Evolutionary conservation across 2,329 filamentous ascomycete genomes (phyloP), one percentile per base, ranked within the genome.

Genomic region (Exophiala sideris): DNA sequence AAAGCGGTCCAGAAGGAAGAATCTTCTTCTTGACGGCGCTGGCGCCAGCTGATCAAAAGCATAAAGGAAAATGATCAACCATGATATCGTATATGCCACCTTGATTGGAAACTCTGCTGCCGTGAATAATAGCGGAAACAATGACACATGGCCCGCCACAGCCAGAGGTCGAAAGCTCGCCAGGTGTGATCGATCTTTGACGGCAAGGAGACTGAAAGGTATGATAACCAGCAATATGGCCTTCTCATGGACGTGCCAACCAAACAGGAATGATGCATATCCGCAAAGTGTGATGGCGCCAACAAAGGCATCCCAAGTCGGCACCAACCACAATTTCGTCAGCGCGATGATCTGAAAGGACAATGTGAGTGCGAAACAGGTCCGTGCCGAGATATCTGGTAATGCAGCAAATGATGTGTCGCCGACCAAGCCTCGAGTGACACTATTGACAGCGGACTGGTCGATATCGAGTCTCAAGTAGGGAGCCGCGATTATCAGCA

Each of bases 211-310:
- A 63, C 89, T 95, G 76, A 97, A 97, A 0, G 94, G 94, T 45
- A 97, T 88, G 62, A 99, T 91, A 67, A 97, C 87, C 16, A 97
- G 82, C 18, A 99, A 80, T 53, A 99, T 88, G 1, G 94, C 94
- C 72, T 99, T 99, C 69, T 99, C 94, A 66, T 99, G 94, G 7
- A 99, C 94, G 67, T 99, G 94, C 91, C 92, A 99, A 52, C 94
- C 92, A 64, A 97, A 97, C 8, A 99, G 79, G 74, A 99, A 99
- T 0, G 92, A 96, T 0, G 92, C 88, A 68, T 96, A 99, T 54
- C 89, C 94, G 67, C 94, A 97, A 12, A 97, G 83, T 0, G 92
- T 96, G 41, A 96, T 82, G 0, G 90, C 87, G 3, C 90, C 90
- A 39, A 97, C 81, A 68, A 99, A 97, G 52, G 82, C 87, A 58